phyloP scores from a whole-genome alignment of 441 rosid species.

The Eruca vesicaria region DNA sequence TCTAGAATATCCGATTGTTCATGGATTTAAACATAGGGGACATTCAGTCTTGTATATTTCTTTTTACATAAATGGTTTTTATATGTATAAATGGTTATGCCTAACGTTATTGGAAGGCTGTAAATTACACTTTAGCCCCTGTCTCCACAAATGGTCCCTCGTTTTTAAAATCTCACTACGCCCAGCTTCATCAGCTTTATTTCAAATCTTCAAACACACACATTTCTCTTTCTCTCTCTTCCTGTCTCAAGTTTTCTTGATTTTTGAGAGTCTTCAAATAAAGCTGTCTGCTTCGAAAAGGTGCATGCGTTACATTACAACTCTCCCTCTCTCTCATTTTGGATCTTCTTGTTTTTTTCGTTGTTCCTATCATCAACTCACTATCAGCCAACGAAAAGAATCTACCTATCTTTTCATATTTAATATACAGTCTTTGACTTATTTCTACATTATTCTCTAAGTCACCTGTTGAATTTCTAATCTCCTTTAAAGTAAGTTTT shows the following conservation, averaged over 20 bases:
- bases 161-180: conserved; percentile 10
- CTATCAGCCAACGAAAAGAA: conserved; percentile 8
- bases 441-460: background rate
- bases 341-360: background rate
- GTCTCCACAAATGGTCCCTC: conserved; percentile 27
- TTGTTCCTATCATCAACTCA: conserved; percentile 17
- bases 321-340: background rate
- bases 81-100: background rate
- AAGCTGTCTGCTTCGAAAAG: conserved; percentile 35
- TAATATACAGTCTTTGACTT: conserved; percentile 20
- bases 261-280: conserved; percentile 29
- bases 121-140: conserved; percentile 24
- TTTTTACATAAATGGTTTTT: background rate
- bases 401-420: background rate
- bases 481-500: conserved; percentile 21
- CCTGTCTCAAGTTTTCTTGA: conserved; percentile 21
- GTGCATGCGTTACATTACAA: conserved; percentile 20
- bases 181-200: conserved; percentile 42
- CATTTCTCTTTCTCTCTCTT: conserved; percentile 23
- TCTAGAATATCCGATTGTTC: background rate
- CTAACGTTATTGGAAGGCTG: conserved; percentile 24
- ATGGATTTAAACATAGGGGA: background rate
- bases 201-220: conserved; percentile 44
- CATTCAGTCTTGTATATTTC: background rate
- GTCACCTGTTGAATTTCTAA: conserved; percentile 7